These are phyloP conservation scores for Jaltomata sinuosa DNA, from an alignment of 257 asterid species.

Conservation along the genomic window DNA sequence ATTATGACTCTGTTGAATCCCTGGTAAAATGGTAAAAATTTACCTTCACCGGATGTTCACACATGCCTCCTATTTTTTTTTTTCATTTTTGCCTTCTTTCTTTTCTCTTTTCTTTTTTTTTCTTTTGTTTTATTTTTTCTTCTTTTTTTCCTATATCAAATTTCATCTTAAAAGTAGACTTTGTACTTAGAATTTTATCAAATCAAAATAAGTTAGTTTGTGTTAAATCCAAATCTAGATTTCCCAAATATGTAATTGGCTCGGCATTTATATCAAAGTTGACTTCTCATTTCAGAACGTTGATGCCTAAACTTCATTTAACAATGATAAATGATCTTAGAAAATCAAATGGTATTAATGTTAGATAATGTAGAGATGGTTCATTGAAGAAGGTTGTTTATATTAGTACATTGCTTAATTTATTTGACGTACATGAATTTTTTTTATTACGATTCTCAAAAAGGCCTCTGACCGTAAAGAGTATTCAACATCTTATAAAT, in stretches of 20 bases:
- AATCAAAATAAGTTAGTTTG: not conserved
- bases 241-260: not conserved
- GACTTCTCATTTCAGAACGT: not conserved
- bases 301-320: not conserved
- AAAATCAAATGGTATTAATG: not conserved
- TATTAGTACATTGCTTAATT: too few relatives aligned
- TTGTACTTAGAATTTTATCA: not conserved
- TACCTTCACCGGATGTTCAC: not conserved
- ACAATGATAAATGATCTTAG: not conserved
- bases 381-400: too few relatives aligned
- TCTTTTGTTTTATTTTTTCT: too few relatives aligned
- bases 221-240: not conserved
- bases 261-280: not conserved
- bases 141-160: too few relatives aligned
- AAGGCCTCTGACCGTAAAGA: too few relatives aligned
- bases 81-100: too few relatives aligned
- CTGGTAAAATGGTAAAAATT: not conserved
- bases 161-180: not conserved
- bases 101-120: too few relatives aligned
- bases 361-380: too few relatives aligned
- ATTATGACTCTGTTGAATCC: not conserved
- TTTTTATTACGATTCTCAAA: too few relatives aligned
- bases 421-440: too few relatives aligned
- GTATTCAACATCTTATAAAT: too few relatives aligned
- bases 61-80: too few relatives aligned